These are phyloP conservation scores for Inonotus hispidus DNA, from an alignment of 1,284 basidiomycete genomes.

Conservation along the genomic window DNA sequence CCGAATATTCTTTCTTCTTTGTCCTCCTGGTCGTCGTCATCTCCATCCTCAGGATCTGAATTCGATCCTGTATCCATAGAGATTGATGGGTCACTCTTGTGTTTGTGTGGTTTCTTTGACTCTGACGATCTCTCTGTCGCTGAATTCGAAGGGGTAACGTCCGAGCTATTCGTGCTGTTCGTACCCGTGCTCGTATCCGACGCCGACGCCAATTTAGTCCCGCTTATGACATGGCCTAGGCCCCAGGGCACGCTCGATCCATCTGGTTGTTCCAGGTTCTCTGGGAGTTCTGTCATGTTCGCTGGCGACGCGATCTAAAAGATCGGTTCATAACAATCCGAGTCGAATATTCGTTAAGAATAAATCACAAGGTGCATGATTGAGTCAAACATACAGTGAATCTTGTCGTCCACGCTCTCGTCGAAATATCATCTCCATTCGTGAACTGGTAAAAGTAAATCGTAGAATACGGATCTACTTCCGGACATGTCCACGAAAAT, in stretches of 20 bases:
- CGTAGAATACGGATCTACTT: constrained; percentile 33
- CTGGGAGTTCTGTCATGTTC: constrained; percentile 26
- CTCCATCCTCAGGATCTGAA: background rate
- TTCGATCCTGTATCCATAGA: background rate
- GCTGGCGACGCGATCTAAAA: constrained; percentile 29
- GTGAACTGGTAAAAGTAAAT: constrained; percentile 41
- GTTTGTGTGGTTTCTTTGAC: background rate
- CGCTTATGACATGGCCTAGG: constrained; percentile 19
- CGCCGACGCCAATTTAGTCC: background rate
- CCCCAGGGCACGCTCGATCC: constrained; percentile 32
- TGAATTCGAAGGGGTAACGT: background rate
- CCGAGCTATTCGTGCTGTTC: background rate
- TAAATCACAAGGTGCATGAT: no score
- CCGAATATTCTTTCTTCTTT: no score
- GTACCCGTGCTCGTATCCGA: background rate
- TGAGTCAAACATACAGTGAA: constrained; percentile 30
- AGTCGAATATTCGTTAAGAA: no score
- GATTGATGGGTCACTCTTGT: background rate
- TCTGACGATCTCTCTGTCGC: background rate
- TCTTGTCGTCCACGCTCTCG: constrained; percentile 34
- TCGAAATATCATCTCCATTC: constrained; percentile 26
- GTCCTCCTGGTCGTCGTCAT: background rate
- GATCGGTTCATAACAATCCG: background rate
- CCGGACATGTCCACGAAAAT: constrained; percentile 35
- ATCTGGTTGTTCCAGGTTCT: constrained; percentile 30